Evolutionary conservation across 2,329 filamentous ascomycete genomes (phyloP), one percentile per base, ranked within the genome.

Genomic region (Fusarium papillatum): DNA sequence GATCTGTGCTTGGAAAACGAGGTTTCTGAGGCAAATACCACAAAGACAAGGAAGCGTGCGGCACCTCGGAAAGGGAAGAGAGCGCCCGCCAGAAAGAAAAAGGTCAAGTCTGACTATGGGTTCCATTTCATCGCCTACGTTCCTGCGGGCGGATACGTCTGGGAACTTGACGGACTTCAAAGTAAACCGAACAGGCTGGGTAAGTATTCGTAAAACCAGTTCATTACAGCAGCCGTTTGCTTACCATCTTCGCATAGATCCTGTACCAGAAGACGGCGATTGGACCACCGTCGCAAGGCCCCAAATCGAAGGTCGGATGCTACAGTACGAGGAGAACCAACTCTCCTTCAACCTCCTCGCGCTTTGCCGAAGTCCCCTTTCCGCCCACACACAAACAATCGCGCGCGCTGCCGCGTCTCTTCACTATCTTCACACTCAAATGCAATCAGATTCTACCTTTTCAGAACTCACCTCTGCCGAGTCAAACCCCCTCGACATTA

Each of bases 51-150:
- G 73, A 86, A 82, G 66, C 79, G 75, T 13, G 34, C 74, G 5
- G 75, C 81, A 13, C 77, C 84, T 5, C 85, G 83, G 43, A 87
- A 83, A 70, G 82, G 77, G 68, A 84, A 85, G 39, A 70, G 64
- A 26, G 22, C 70, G 64, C n/a, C 74, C 24, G 9, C 48, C 17
- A 75, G 63, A 26, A 84, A 83, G 39, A 86, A 87, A 60, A 85
- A 84, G 16, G 83, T 84, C 7, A 85, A 89, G 9, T 84, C 88
- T 1, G 90, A 94, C n/a, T 88, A 90, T 16, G 92, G 91, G 0
- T 97, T 93, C 80, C 96, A 98, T 81, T 98, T 97, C 83, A 93
- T 98, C 74, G 96, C 95, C 9, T 98, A 96, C 80, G 92, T 98
- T 36, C 95, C 95, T 3, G 90, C 92, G 17, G 88, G 90, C n/a